phyloP scores from a whole-genome alignment of 306 rosid genomes.

The Casuarina equisetifolia region DNA sequence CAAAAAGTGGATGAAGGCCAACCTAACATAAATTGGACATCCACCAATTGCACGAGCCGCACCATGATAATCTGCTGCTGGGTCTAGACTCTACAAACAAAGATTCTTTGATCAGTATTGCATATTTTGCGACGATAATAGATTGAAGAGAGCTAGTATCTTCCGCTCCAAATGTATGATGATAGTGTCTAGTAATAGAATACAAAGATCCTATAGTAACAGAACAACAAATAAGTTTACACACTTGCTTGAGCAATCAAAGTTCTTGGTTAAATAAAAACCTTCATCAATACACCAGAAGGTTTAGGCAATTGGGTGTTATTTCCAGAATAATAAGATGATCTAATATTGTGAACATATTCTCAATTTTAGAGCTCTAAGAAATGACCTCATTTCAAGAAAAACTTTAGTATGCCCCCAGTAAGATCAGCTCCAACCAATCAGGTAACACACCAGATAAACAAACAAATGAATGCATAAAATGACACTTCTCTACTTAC shows the following conservation, averaged over 20 bases:
- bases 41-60: constrained; percentile 99
- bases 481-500: constrained; percentile 44
- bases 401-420: background rate
- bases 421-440: background rate
- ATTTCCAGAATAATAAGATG: background rate
- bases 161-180: background rate
- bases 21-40: constrained; percentile 96
- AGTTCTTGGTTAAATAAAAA: background rate
- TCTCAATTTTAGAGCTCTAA: background rate
- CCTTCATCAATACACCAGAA: background rate
- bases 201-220: background rate
- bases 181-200: background rate
- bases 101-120: constrained; percentile 19
- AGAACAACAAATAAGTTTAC: background rate
- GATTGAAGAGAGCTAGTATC: background rate
- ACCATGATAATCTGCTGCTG: constrained; percentile 92
- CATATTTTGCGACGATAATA: background rate
- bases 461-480: background rate
- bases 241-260: background rate
- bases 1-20: background rate
- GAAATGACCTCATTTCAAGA: background rate
- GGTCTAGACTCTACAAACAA: constrained; percentile 67
- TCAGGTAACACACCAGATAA: background rate
- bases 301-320: too few species aligned
- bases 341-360: background rate